Percentiles rank a stretch among this genome's conserved stretches.
Evolutionary conservation across 495 filamentous ascomycete species (phyloP).

Genomic region (Penicillium tannophilum): DNA sequence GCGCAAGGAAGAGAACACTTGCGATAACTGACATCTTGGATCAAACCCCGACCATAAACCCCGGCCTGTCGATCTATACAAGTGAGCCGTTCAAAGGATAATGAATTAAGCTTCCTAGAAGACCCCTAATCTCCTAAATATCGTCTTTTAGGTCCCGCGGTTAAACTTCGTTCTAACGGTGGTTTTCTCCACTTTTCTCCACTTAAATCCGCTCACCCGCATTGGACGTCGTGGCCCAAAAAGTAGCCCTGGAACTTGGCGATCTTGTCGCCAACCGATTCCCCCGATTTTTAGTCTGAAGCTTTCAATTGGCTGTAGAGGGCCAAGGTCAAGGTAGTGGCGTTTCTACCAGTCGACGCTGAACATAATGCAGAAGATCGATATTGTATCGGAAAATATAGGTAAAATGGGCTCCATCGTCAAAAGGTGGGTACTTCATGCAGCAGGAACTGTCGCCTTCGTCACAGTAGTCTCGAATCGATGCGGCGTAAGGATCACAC

Average conservation of each 20-base stretch:
- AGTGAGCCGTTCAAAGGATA: background rate
- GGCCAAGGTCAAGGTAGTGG: background rate
- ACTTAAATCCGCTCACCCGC: background rate
- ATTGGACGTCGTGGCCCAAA: background rate
- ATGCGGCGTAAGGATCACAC: conserved; percentile 19
- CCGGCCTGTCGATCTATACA: background rate
- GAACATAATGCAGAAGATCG: conserved; percentile 19
- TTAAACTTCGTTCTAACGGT: background rate
- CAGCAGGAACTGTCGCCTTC: conserved; percentile 27
- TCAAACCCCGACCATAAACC: background rate
- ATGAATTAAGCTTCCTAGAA: background rate
- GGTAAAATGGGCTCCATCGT: conserved; percentile 13
- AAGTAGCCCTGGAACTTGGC: background rate
- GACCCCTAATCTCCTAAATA: background rate
- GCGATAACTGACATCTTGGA: background rate
- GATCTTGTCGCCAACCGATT: background rate
- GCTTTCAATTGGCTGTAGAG: background rate
- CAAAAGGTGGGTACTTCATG: conserved; percentile 9
- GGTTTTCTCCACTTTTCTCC: background rate
- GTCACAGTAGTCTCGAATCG: conserved; percentile 30
- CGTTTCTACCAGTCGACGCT: conserved; percentile 14
- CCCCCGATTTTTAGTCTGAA: background rate
- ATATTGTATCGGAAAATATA: conserved; percentile 25
- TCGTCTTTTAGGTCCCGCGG: background rate
- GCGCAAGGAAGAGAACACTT: background rate